These are phyloP conservation scores for Blastocystis hominis DNA, from an alignment of 352 stramenopile species.

Conservation along the genomic window DNA sequence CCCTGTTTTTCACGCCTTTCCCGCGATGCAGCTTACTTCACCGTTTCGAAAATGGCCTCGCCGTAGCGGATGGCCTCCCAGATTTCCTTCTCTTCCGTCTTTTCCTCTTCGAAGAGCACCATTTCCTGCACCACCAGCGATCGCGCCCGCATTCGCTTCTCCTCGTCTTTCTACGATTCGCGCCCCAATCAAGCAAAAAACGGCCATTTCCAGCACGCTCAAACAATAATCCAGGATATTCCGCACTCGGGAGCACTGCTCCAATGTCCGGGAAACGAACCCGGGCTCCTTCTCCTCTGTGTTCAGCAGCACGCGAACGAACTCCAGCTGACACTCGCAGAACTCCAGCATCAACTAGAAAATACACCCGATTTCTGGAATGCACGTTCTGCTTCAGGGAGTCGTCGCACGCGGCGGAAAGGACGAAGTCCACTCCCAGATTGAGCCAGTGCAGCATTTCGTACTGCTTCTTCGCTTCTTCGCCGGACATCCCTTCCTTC, in stretches of 20 bases:
- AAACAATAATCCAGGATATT: conserved; percentile 25
- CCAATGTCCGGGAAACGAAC: neutral
- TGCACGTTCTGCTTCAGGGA: neutral
- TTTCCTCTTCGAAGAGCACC: neutral
- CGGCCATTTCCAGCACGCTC: neutral
- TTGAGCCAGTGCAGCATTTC: neutral
- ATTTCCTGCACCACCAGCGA: neutral
- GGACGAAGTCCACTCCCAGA: neutral
- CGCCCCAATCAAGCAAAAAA: neutral
- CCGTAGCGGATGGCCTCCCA: neutral
- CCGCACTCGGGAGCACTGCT: neutral
- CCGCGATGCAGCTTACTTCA: neutral
- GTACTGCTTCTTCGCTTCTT: neutral
- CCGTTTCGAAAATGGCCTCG: neutral
- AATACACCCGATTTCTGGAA: neutral
- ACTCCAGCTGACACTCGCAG: neutral
- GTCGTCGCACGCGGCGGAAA: neutral
- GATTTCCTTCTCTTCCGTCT: neutral
- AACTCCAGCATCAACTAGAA: neutral
- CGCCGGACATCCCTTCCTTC: neutral
- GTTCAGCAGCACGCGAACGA: neutral
- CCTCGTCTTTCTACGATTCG: neutral
- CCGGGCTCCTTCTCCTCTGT: neutral
- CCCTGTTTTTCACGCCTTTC: neutral
- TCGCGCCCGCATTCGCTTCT: neutral